phyloP scores from a whole-genome alignment of 106 monocot species.

The Dendrobium nobile region DNA sequence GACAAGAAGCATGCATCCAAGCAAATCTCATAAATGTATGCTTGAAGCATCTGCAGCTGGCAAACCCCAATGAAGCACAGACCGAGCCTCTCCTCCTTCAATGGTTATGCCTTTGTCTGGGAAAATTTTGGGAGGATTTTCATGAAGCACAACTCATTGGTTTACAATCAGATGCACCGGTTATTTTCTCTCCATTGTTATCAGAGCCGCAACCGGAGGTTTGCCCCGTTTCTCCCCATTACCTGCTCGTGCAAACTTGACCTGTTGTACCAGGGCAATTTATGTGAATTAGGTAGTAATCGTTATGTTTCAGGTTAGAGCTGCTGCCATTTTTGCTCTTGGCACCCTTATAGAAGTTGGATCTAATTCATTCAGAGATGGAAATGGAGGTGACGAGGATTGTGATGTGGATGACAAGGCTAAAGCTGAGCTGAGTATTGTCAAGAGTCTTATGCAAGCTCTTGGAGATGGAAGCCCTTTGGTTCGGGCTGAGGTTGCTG shows the following conservation, averaged over 20 bases:
- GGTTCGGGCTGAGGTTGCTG: slow-evolving; percentile 88
- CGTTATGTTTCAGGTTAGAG: slow-evolving; percentile 69
- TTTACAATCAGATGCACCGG: slow-evolving; percentile 62
- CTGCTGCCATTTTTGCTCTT: slow-evolving; percentile 85
- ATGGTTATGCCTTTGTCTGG: slow-evolving; percentile 93
- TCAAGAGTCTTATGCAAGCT: slow-evolving; percentile 58
- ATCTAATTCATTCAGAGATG: slow-evolving; percentile 39
- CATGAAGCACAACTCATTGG: slow-evolving; percentile 79
- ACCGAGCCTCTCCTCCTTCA: slow-evolving; percentile 88
- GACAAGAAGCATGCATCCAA: slow-evolving; percentile 82
- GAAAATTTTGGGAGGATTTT: slow-evolving; percentile 93
- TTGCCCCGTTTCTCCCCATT: no score
- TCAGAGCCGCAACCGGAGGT: slow-evolving; percentile 94
- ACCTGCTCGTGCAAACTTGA: neutral
- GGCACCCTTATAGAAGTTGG: slow-evolving; percentile 79
- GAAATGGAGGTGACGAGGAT: slow-evolving; percentile 60
- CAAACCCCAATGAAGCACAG: slow-evolving; percentile 50
- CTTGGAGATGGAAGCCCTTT: slow-evolving; percentile 85
- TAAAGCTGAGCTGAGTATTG: slow-evolving; percentile 69
- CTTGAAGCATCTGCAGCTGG: slow-evolving; percentile 69
- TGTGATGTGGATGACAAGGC: slow-evolving; percentile 81
- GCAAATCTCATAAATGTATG: slow-evolving; percentile 75
- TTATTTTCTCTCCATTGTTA: slow-evolving; percentile 47
- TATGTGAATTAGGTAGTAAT: neutral
- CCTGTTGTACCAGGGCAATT: neutral